Percentiles rank a stretch among this genome's conserved stretches.
These are phyloP conservation scores for Mycena rebaudengoi DNA, from an alignment of 768 basidiomycete species.

Conservation along the genomic window DNA sequence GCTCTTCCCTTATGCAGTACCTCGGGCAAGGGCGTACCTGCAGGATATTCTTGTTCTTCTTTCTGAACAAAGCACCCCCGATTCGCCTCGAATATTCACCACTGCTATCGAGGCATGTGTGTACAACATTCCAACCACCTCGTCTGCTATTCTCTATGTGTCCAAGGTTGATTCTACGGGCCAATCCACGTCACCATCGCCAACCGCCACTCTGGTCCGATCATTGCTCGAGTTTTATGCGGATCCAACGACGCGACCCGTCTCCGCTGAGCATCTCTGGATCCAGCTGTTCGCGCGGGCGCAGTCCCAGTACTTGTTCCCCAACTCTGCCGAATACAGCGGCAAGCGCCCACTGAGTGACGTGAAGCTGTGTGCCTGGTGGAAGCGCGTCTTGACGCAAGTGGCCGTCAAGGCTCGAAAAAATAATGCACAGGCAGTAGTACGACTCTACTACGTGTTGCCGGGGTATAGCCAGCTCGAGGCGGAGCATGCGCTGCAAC, in stretches of 20 bases:
- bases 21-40: conserved; percentile 69
- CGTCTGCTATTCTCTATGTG: conserved; percentile 82
- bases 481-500: conserved; percentile 64
- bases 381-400: conserved; percentile 78
- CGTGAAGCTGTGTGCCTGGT: conserved; percentile 88
- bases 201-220: conserved; percentile 74
- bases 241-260: conserved; percentile 68
- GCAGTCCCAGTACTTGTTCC: conserved; percentile 93
- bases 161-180: conserved; percentile 97
- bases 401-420: conserved; percentile 53
- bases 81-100: conserved; percentile 68
- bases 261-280: conserved; percentile 67
- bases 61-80: conserved; percentile 63
- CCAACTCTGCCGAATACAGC: conserved; percentile 76
- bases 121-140: conserved; percentile 77
- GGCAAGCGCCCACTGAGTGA: conserved; percentile 83
- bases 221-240: conserved; percentile 72
- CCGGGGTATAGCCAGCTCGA: conserved; percentile 77
- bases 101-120: conserved; percentile 82
- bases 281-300: conserved; percentile 92
- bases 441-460: conserved; percentile 66
- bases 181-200: conserved; percentile 67
- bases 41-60: conserved; percentile 84
- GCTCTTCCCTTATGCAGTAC: conserved; percentile 79
- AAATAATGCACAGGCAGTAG: conserved; percentile 34